Evolutionary conservation across 352 stramenopile species (phyloP).

Genomic region (Phytopythium oedochilum): DNA sequence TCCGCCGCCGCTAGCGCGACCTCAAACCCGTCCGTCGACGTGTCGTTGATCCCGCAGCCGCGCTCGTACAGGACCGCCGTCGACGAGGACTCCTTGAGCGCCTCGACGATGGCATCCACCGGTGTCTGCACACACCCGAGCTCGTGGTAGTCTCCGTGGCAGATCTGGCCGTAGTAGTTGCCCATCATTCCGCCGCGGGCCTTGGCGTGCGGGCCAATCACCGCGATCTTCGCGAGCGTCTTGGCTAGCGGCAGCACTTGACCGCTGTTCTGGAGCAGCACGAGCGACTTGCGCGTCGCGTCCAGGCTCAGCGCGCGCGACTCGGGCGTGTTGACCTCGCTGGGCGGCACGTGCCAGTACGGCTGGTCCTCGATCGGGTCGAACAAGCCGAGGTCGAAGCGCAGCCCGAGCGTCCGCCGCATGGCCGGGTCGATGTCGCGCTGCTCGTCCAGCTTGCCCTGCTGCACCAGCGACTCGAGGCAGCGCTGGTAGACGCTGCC

Average conservation of each 20-base stretch:
- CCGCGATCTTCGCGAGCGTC: conserved; percentile 35
- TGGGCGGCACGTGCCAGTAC: conserved; percentile 68
- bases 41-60: conserved; percentile 62
- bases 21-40: conserved; percentile 50
- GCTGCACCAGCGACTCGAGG: conserved; percentile 44
- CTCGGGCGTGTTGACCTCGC: conserved; percentile 63
- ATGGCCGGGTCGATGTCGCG: conserved; percentile 51
- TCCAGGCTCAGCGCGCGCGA: conserved; percentile 66
- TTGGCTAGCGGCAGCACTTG: conserved; percentile 63
- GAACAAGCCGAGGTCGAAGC: conserved; percentile 92
- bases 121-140: conserved; percentile 66
- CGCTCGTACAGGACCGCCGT: conserved; percentile 15
- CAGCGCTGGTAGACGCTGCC: conserved; percentile 78
- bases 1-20: conserved; percentile 32
- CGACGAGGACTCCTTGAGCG: conserved; percentile 42
- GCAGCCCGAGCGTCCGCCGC: conserved; percentile 71
- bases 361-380: conserved; percentile 80
- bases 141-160: conserved; percentile 64
- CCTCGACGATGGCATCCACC: conserved; percentile 50
- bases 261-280: conserved; percentile 91
- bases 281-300: conserved; percentile 84
- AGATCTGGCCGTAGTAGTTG: conserved; percentile 88
- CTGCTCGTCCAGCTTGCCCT: conserved; percentile 43
- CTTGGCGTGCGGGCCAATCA: conserved; percentile 81
- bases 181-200: conserved; percentile 59